Evolutionary conservation across 225 moss, liverwort and hornwort genomes (phyloP).

Genomic region (Pseudisothecium myosuroides): DNA sequence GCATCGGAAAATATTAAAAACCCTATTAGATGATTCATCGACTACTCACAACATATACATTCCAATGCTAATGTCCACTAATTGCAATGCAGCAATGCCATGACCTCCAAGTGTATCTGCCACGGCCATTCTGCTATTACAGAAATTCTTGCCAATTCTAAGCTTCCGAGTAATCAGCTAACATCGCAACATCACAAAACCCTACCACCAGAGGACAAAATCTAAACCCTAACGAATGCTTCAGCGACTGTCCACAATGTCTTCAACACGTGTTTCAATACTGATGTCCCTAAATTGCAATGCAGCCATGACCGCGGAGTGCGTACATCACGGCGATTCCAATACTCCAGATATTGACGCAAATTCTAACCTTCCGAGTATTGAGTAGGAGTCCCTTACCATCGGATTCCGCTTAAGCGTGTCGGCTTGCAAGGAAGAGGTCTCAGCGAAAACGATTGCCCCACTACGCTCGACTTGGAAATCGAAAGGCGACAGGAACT

Average conservation of each 20-base stretch:
- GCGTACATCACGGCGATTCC: not conserved
- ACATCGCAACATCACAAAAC: not conserved
- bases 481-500: not conserved
- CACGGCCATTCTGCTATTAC: not conserved
- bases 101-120: not conserved
- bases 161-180: not conserved
- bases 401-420: constrained; percentile 5
- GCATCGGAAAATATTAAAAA: not conserved
- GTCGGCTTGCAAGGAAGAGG: not conserved
- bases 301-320: not conserved
- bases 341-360: not conserved
- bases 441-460: not conserved
- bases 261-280: not conserved
- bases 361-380: not conserved
- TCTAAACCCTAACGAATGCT: not conserved
- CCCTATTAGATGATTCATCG: not conserved
- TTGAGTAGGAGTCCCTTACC: not conserved
- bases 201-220: not conserved
- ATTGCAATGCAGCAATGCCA: not conserved
- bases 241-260: not conserved
- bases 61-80: not conserved
- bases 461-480: not conserved
- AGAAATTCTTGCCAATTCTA: not conserved
- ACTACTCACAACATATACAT: not conserved
- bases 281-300: not conserved